Evolutionary conservation across 1,139 yeast genomes (phyloP), one percentile per base, ranked within the genome.

Genomic region (Hansenula lynferdii): DNA sequence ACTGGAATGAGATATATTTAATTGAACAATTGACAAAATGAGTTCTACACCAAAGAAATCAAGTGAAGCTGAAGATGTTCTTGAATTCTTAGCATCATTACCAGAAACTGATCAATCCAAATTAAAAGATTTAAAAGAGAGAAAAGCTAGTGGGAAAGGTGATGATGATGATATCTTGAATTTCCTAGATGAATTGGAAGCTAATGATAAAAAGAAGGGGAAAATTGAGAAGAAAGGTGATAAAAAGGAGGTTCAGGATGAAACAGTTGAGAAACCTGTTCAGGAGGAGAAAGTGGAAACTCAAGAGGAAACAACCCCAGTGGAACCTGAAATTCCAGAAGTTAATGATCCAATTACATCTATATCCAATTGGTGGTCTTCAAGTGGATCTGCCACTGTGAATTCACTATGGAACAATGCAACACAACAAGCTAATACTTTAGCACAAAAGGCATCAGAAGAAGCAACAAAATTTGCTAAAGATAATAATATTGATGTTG

Each of bases 31-130:
- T 5, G 6, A 11, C 6, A 15, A 3, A 3, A 49, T 48, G 53
- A 30, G 50, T 8, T 35, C 44, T 3, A 46, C 49, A 2, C 54
- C 54, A 26, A 53, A 51, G 44, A 48, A 45, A 33, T 51, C 65
- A 1, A 58, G 64, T 8, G 78, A 75, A 44, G 77, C 80, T 19
- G 95, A 86, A 53, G 96, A 90, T 54, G 96, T 92, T 10, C 67
- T 90, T 49, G 95, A 90, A 51, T 85, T 92, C 59, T 73, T 92
- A 53, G 94, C 90, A 56, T 85, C 96, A 2, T 70, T 92, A 35
- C 97, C 96, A 10, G 87, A 81, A 43, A 36, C 45, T 34, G 73
- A 78, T 25, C 69, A 70, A 11, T 11, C 34, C 6, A 31, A 31
- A 17, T 12, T 31, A 42, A 64, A 71, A 15, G 42, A 39, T 6